phyloP scores from a whole-genome alignment of 257 asterid species.

The Solanum chiquidenum region DNA sequence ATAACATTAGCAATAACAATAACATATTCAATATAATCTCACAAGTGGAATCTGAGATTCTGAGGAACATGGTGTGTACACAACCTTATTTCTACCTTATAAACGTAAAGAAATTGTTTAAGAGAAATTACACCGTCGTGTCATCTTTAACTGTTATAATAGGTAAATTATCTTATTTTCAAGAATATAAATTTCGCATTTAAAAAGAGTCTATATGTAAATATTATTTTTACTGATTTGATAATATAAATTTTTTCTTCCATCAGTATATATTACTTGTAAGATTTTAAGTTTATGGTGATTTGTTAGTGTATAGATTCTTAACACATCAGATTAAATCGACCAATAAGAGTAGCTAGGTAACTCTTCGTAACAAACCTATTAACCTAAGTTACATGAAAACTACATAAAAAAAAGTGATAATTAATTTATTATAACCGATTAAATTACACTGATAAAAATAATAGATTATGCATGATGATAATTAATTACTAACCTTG shows the following conservation, averaged over 20 bases:
- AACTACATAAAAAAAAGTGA: not conserved
- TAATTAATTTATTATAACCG: not conserved
- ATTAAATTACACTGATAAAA: not conserved
- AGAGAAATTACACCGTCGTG: no score
- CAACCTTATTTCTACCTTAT: not conserved
- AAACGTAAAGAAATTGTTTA: not conserved
- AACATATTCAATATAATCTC: not conserved
- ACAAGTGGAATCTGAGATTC: not conserved
- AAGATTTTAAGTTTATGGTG: not conserved
- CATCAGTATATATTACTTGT: not conserved
- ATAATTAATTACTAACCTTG: slow-evolving; percentile 18
- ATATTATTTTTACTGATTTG: no score
- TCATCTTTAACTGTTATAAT: not conserved
- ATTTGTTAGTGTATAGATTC: not conserved
- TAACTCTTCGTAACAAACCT: not conserved
- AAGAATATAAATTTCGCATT: not conserved
- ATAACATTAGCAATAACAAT: not conserved
- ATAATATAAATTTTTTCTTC: no score
- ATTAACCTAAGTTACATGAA: not conserved
- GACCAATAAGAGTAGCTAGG: not conserved
- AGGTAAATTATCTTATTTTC: not conserved
- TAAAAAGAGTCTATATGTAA: not conserved
- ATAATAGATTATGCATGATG: not conserved
- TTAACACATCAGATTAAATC: not conserved
- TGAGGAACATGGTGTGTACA: not conserved